A percentile compares a stretch with the other conserved stretches of the same genome.
These are phyloP conservation scores for Inonotus hispidus DNA, from an alignment of 1,284 basidiomycete species.

Conservation along the genomic window DNA sequence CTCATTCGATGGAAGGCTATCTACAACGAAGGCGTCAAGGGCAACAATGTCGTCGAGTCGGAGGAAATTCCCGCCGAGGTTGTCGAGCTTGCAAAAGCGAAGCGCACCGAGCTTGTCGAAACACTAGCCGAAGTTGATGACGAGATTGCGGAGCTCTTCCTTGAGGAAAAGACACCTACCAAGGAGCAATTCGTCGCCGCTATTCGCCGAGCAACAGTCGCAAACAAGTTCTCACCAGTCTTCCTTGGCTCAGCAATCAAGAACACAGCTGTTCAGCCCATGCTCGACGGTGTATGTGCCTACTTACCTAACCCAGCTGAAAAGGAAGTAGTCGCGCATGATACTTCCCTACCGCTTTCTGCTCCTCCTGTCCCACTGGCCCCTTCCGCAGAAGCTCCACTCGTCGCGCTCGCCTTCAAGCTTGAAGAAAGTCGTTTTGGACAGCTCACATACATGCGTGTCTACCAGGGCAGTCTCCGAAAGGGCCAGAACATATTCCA, in stretches of 20 bases:
- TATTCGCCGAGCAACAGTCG: slow-evolving; percentile 85
- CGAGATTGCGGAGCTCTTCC: slow-evolving; percentile 85
- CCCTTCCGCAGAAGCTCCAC: slow-evolving; percentile 79
- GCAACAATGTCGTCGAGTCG: slow-evolving; percentile 81
- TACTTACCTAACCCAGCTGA: slow-evolving; percentile 93
- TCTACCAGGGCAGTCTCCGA: slow-evolving; percentile 93
- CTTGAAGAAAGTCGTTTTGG: slow-evolving; percentile 97
- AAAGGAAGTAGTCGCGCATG: slow-evolving; percentile 76
- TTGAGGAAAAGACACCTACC: slow-evolving; percentile 79
- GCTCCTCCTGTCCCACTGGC: slow-evolving; percentile 71
- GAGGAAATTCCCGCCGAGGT: slow-evolving; percentile 86
- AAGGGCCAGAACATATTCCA: slow-evolving; percentile 88
- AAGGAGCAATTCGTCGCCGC: slow-evolving; percentile 75
- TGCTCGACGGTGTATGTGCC: slow-evolving; percentile 93
- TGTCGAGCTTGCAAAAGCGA: slow-evolving; percentile 68
- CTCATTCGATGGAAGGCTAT: slow-evolving; percentile 93
- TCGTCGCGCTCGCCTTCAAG: slow-evolving; percentile 97
- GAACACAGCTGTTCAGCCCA: slow-evolving; percentile 93
- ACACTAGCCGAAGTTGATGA: slow-evolving; percentile 97
- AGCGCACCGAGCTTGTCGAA: slow-evolving; percentile 90
- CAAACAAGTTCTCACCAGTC: slow-evolving; percentile 92
- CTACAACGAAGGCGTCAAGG: slow-evolving; percentile 94
- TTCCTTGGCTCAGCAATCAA: slow-evolving; percentile 98
- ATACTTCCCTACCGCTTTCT: slow-evolving; percentile 63
- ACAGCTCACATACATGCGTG: slow-evolving; percentile 98